These are phyloP conservation scores for Collybia sp. DNA, from an alignment of 768 basidiomycete genomes.

Conservation along the genomic window DNA sequence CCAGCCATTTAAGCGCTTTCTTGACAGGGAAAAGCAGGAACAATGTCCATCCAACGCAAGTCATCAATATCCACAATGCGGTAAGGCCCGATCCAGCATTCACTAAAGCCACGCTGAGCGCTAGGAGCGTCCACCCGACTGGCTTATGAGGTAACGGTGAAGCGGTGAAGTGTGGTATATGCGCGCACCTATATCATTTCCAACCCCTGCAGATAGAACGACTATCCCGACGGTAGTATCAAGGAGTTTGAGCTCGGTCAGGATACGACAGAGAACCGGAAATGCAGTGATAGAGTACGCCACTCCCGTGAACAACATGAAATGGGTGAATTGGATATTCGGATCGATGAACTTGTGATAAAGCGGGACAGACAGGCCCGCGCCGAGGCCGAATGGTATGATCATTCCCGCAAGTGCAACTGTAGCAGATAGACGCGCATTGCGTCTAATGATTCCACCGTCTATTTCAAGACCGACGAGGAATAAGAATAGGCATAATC, in stretches of 20 bases:
- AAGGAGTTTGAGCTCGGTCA: slow-evolving; percentile 87
- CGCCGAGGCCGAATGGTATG: slow-evolving; percentile 85
- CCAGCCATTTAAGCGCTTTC: slow-evolving; percentile 63
- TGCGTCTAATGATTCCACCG: slow-evolving; percentile 67
- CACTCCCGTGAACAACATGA: slow-evolving; percentile 92
- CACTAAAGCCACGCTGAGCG: slow-evolving; percentile 87
- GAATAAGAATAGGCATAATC: slow-evolving; percentile 85
- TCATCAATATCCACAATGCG: slow-evolving; percentile 81
- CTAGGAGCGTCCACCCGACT: slow-evolving; percentile 85
- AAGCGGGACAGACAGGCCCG: slow-evolving; percentile 55
- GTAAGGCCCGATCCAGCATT: slow-evolving; percentile 81
- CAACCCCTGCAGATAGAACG: slow-evolving; percentile 90
- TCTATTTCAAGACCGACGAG: slow-evolving; percentile 94
- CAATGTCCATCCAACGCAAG: slow-evolving; percentile 76
- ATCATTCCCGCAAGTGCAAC: slow-evolving; percentile 83
- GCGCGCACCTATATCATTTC: slow-evolving; percentile 63
- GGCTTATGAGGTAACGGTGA: background rate
- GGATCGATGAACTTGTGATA: slow-evolving; percentile 72
- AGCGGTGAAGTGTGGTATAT: slow-evolving; percentile 4
- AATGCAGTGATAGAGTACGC: slow-evolving; percentile 88
- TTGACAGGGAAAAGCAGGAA: slow-evolving; percentile 70
- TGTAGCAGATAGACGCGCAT: slow-evolving; percentile 59
- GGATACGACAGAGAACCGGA: slow-evolving; percentile 81
- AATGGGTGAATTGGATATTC: slow-evolving; percentile 73
- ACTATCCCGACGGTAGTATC: slow-evolving; percentile 91